Evolutionary conservation across 257 asterid species (phyloP).

Genomic region (Cinchona pubescens): DNA sequence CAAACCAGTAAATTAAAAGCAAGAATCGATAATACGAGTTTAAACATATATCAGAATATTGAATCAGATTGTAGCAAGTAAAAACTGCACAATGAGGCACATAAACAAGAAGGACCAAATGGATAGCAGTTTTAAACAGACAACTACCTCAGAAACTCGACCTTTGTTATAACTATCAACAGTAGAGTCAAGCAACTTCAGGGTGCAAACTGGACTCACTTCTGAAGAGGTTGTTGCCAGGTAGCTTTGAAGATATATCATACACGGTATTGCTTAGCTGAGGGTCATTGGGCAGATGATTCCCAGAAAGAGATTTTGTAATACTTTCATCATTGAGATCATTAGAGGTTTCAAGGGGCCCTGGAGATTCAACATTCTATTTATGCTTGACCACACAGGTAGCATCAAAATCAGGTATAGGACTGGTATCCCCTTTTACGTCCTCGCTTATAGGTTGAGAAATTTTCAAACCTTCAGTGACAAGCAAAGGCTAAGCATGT

Average conservation of each 20-base stretch:
- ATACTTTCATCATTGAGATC: not conserved
- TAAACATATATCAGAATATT: too few relatives aligned
- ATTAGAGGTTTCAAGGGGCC: not conserved
- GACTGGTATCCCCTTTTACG: slow-evolving; percentile 11
- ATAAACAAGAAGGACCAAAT: not conserved
- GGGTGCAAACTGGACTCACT: not conserved
- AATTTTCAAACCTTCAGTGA: slow-evolving; percentile 24
- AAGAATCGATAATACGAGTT: too few relatives aligned
- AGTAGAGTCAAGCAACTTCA: not conserved
- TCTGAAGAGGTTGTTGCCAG: not conserved
- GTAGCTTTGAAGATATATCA: not conserved
- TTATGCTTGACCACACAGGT: slow-evolving; percentile 15
- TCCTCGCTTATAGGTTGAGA: slow-evolving; percentile 26
- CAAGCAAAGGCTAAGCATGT: slow-evolving; percentile 15
- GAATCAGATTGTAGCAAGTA: too few relatives aligned
- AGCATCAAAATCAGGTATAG: slow-evolving; percentile 9
- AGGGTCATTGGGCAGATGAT: not conserved
- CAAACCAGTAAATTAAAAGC: too few relatives aligned
- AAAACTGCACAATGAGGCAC: too few relatives aligned
- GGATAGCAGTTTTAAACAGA: not conserved
- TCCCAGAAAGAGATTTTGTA: not conserved
- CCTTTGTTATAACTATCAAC: not conserved
- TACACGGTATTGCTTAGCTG: too few relatives aligned
- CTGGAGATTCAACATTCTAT: slow-evolving; percentile 5
- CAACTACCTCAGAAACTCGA: slow-evolving; percentile 1